phyloP scores from a whole-genome alignment of 1,139 yeast genomes.

The Saccharomyces hybrid region DNA sequence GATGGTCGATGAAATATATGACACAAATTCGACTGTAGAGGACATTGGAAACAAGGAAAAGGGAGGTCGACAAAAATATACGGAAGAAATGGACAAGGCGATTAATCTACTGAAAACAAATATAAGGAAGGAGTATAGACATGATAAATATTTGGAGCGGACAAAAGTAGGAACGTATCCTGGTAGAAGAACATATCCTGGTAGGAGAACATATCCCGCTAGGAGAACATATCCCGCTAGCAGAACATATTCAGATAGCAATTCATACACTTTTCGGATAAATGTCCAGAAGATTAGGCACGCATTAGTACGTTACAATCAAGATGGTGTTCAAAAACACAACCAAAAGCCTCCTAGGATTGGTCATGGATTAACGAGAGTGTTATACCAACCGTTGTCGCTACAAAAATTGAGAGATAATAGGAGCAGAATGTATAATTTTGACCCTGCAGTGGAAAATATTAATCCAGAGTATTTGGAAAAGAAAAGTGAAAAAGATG shows the following conservation, averaged over 20 bases:
- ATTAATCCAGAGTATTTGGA: slow-evolving; percentile 34
- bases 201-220: background rate
- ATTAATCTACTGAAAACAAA: background rate
- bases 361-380: slow-evolving; percentile 59
- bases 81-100: background rate
- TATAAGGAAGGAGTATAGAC: background rate
- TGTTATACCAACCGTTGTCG: slow-evolving; percentile 67
- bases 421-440: slow-evolving; percentile 65
- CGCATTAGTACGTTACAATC: slow-evolving; percentile 1
- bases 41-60: background rate
- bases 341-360: slow-evolving; percentile 37
- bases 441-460: slow-evolving; percentile 51
- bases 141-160: background rate
- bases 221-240: background rate
- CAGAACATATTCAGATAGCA: background rate
- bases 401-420: slow-evolving; percentile 75
- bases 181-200: background rate
- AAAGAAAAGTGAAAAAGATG: slow-evolving; percentile 5
- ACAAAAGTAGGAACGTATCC: background rate
- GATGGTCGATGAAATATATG: background rate
- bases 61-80: background rate
- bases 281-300: background rate
- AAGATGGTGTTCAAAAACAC: slow-evolving; percentile 1
- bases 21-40: background rate
- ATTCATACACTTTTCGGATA: background rate